Evolutionary conservation across 2,329 filamentous ascomycete genomes (phyloP).

Genomic region (Arthrobotrys conoides): DNA sequence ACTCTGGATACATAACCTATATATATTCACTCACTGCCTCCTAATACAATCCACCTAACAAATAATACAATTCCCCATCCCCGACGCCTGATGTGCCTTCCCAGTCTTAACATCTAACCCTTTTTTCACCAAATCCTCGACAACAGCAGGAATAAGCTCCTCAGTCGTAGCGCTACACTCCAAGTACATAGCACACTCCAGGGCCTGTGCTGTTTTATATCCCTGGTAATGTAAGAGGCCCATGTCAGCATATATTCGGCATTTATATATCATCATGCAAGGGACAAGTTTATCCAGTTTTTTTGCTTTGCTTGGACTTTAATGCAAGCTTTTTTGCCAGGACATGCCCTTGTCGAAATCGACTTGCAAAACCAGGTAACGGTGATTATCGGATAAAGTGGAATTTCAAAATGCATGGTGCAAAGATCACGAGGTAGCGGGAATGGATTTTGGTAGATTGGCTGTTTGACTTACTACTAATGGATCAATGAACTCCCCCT

Average conservation of each 20-base stretch:
- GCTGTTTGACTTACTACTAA: slow-evolving; percentile 28
- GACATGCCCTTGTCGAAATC: background rate
- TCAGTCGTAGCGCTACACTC: slow-evolving; percentile 50
- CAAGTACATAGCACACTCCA: slow-evolving; percentile 49
- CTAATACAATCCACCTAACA: background rate
- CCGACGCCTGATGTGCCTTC: slow-evolving; percentile 26
- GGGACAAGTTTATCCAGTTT: slow-evolving; percentile 31
- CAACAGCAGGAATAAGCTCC: slow-evolving; percentile 53
- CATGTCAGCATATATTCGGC: slow-evolving; percentile 11
- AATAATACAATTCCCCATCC: slow-evolving; percentile 43
- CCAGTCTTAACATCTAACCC: slow-evolving; percentile 45
- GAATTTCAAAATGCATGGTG: slow-evolving; percentile 1
- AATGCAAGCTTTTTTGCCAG: slow-evolving; percentile 48
- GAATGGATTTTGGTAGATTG: background rate
- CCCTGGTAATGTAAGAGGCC: slow-evolving; percentile 25
- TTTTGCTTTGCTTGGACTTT: background rate
- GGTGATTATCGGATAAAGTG: slow-evolving; percentile 24
- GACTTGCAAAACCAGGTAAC: slow-evolving; percentile 19
- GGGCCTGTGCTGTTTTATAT: slow-evolving; percentile 50
- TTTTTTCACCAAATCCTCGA: slow-evolving; percentile 55
- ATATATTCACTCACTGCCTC: background rate
- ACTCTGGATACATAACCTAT: no score
- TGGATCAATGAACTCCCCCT: slow-evolving; percentile 37
- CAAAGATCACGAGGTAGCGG: background rate
- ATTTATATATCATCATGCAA: slow-evolving; percentile 5